Percentiles rank a stretch among this genome's conserved stretches.
phyloP scores from a whole-genome alignment of 2,329 filamentous ascomycete genomes.

The Trichoderma brevicompactum region DNA sequence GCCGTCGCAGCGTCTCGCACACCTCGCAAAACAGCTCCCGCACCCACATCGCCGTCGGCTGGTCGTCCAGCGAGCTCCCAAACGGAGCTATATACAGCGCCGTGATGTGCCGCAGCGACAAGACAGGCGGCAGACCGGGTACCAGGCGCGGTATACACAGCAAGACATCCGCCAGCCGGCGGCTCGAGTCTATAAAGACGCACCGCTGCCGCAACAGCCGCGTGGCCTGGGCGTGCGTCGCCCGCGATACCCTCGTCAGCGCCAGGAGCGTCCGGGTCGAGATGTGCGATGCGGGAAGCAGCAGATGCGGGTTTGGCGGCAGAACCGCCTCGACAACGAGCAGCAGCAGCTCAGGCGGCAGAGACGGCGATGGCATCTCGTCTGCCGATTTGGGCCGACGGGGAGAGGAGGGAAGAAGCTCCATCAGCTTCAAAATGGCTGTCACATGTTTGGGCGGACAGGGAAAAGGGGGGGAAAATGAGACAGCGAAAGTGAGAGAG shows the following conservation, averaged over 20 bases:
- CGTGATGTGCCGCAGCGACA: slow-evolving; percentile 44
- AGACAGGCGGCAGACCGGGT: slow-evolving; percentile 37
- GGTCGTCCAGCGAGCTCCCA: slow-evolving; percentile 44
- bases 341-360: slow-evolving; percentile 44
- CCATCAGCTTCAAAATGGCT: slow-evolving; percentile 27
- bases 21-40: slow-evolving; percentile 50
- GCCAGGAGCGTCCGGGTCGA: slow-evolving; percentile 51
- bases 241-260: slow-evolving; percentile 49
- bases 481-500: too few relatives aligned
- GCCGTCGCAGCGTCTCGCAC: slow-evolving; percentile 46
- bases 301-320: slow-evolving; percentile 38
- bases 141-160: slow-evolving; percentile 42
- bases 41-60: slow-evolving; percentile 46
- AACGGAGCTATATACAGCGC: slow-evolving; percentile 50
- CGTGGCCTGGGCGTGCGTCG: slow-evolving; percentile 47
- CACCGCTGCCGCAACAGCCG: slow-evolving; percentile 52
- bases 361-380: slow-evolving; percentile 28
- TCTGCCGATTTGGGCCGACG: background rate
- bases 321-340: slow-evolving; percentile 44
- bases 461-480: too few relatives aligned
- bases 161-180: slow-evolving; percentile 43
- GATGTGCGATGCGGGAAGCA: slow-evolving; percentile 46
- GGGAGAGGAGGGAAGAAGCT: slow-evolving; percentile 25
- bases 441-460: slow-evolving; percentile 22
- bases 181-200: slow-evolving; percentile 48